A percentile compares a stretch with the other conserved stretches of the same genome.
phyloP scores from a whole-genome alignment of 2,329 filamentous ascomycete species.

The Rhynchosporium agropyri region DNA sequence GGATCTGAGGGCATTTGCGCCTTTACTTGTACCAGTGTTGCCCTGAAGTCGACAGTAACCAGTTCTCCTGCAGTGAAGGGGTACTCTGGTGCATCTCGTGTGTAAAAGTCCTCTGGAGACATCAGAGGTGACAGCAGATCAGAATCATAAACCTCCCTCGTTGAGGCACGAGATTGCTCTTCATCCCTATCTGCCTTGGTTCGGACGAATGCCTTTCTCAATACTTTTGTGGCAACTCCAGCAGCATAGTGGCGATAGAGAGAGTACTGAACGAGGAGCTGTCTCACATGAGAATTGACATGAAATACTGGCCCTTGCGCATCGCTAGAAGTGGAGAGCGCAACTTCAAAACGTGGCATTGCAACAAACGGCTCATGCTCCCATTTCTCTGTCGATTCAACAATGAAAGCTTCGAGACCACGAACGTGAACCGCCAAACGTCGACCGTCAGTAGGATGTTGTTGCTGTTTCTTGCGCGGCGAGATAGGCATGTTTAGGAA shows the following conservation, averaged over 20 bases:
- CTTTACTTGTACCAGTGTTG: constrained; percentile 82
- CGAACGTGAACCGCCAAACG: constrained; percentile 78
- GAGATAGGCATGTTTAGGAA: constrained; percentile 54
- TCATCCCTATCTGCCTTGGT: constrained; percentile 52
- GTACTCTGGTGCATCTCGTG: constrained; percentile 35
- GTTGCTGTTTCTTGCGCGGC: constrained; percentile 54
- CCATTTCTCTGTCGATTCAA: constrained; percentile 83
- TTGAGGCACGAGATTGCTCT: constrained; percentile 41
- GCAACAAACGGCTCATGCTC: constrained; percentile 85
- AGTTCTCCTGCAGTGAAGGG: constrained; percentile 57
- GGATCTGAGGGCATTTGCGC: constrained; percentile 87
- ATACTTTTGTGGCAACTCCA: constrained; percentile 76
- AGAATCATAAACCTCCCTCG: constrained; percentile 22
- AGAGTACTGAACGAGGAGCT: constrained; percentile 84
- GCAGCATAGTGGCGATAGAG: constrained; percentile 91
- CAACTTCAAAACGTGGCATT: constrained; percentile 84
- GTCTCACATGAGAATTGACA: constrained; percentile 78
- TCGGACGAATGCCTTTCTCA: constrained; percentile 69
- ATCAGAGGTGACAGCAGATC: constrained; percentile 38
- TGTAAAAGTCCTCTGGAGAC: constrained; percentile 35
- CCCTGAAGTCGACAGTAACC: constrained; percentile 79
- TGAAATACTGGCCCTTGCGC: constrained; percentile 86
- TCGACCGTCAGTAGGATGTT: constrained; percentile 70
- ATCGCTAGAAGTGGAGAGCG: constrained; percentile 83
- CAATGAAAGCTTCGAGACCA: constrained; percentile 85